phyloP scores from a whole-genome alignment of 495 filamentous ascomycete genomes.

The Pseudotulostoma volvatum region DNA sequence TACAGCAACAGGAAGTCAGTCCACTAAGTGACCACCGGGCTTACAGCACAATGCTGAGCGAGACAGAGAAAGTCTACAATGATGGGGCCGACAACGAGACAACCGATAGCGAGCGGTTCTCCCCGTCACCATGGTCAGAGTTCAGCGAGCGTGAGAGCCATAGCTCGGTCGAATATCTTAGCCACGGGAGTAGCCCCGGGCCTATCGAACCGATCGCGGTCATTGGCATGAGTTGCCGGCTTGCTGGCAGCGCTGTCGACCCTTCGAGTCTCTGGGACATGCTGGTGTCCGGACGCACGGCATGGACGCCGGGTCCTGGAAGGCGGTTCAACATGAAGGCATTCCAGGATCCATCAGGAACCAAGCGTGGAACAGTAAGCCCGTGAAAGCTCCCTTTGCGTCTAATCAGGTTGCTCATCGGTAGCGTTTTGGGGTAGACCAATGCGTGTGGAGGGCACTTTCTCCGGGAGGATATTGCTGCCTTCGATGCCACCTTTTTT shows the following conservation, averaged over 20 bases:
- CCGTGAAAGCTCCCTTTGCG: not conserved
- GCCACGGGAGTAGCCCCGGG: too few species aligned
- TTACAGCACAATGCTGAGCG: too few species aligned
- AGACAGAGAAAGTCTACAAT: too few species aligned
- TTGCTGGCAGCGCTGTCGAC: conserved; percentile 23
- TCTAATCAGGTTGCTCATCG: not conserved
- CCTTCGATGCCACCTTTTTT: conserved; percentile 45
- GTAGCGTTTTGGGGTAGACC: conserved; percentile 1
- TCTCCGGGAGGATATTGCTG: conserved; percentile 34
- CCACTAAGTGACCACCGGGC: too few species aligned
- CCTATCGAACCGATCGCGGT: conserved; percentile 19
- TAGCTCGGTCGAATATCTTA: too few species aligned
- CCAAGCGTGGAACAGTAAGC: conserved; percentile 13
- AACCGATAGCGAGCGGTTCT: too few species aligned
- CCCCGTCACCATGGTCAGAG: too few species aligned
- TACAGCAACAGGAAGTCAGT: too few species aligned
- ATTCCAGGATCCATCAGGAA: conserved; percentile 34
- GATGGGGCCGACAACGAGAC: too few species aligned
- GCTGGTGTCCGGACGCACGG: conserved; percentile 27
- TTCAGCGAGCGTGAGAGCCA: too few species aligned
- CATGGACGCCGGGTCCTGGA: conserved; percentile 32
- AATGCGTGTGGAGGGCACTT: conserved; percentile 21
- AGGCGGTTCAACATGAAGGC: conserved; percentile 36
- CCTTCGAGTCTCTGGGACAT: conserved; percentile 10
- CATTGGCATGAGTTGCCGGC: conserved; percentile 21